phyloP scores from a whole-genome alignment of 2,329 filamentous ascomycete species.

The Apiospora kogelbergensis region DNA sequence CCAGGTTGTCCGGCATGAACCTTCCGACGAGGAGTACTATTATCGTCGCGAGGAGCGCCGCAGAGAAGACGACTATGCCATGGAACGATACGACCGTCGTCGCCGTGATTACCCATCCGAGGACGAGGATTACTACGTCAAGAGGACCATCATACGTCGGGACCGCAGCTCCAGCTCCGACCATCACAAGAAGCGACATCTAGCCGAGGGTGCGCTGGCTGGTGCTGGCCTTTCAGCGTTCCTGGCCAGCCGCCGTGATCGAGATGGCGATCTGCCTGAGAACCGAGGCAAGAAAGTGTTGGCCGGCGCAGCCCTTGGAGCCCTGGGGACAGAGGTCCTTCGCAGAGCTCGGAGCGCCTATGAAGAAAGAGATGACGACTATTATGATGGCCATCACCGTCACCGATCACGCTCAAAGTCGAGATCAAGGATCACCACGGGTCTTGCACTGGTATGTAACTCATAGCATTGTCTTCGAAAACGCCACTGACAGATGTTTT shows the following conservation, averaged over 20 bases:
- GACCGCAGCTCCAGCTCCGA: slow-evolving; percentile 51
- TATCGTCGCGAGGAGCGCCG: slow-evolving; percentile 40
- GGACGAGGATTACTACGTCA: slow-evolving; percentile 47
- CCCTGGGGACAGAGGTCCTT: slow-evolving; percentile 60
- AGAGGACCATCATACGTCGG: slow-evolving; percentile 46
- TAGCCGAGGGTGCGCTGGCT: slow-evolving; percentile 65
- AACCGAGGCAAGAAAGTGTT: slow-evolving; percentile 58
- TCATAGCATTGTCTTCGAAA: not conserved
- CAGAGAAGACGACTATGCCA: slow-evolving; percentile 34
- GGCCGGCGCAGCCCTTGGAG: slow-evolving; percentile 62
- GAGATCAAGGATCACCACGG: slow-evolving; percentile 54
- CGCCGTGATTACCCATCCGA: slow-evolving; percentile 39
- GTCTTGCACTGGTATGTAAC: slow-evolving; percentile 54
- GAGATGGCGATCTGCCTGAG: slow-evolving; percentile 48
- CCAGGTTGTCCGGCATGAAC: slow-evolving; percentile 32
- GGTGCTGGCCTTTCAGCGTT: slow-evolving; percentile 63
- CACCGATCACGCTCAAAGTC: slow-evolving; percentile 37
- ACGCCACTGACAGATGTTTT: not conserved
- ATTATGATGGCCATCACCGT: slow-evolving; percentile 34
- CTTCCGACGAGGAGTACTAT: slow-evolving; percentile 51
- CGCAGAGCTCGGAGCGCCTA: slow-evolving; percentile 62
- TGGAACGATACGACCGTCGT: slow-evolving; percentile 30
- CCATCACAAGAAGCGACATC: slow-evolving; percentile 55
- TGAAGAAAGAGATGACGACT: slow-evolving; percentile 49
- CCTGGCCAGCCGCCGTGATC: slow-evolving; percentile 53